Evolutionary conservation across 495 filamentous ascomycete genomes (phyloP).

Genomic region (Penicillium parvum): DNA sequence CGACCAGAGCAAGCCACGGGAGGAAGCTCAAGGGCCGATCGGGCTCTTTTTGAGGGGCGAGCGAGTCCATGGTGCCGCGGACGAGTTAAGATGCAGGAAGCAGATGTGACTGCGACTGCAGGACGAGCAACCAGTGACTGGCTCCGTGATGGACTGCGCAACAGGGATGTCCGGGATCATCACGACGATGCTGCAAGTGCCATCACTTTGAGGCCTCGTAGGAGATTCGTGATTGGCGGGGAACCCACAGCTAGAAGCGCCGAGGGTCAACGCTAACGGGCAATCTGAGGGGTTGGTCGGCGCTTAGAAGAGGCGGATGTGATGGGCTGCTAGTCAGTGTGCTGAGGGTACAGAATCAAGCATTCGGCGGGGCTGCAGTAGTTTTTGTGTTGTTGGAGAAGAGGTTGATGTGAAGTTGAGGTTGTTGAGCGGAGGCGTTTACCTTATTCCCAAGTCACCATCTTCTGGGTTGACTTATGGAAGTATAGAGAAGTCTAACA

Average conservation of each 20-base stretch:
- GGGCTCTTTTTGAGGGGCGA: slow-evolving; percentile 37
- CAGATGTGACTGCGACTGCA: slow-evolving; percentile 38
- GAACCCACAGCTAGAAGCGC: slow-evolving; percentile 15
- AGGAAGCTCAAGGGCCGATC: slow-evolving; percentile 26
- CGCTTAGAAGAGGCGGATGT: slow-evolving; percentile 9
- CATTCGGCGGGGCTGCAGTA: too few relatives aligned
- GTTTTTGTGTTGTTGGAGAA: too few relatives aligned
- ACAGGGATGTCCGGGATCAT: slow-evolving; percentile 28
- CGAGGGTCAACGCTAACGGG: slow-evolving; percentile 16
- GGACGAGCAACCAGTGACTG: slow-evolving; percentile 14
- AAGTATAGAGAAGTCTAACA: too few relatives aligned
- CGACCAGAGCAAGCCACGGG: slow-evolving; percentile 28
- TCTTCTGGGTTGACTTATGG: too few relatives aligned
- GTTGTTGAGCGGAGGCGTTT: neutral
- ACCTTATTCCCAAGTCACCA: too few relatives aligned
- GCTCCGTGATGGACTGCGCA: slow-evolving; percentile 7
- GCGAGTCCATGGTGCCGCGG: slow-evolving; percentile 16
- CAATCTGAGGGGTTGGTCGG: slow-evolving; percentile 5
- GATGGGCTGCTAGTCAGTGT: neutral
- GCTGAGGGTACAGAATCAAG: neutral
- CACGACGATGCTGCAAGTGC: slow-evolving; percentile 21
- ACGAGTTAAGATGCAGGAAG: slow-evolving; percentile 33
- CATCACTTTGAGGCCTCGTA: slow-evolving; percentile 8
- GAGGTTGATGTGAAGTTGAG: neutral
- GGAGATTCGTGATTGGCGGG: slow-evolving; percentile 12